phyloP scores from a whole-genome alignment of 331 rosid species.

The Phaseolus coccineus region DNA sequence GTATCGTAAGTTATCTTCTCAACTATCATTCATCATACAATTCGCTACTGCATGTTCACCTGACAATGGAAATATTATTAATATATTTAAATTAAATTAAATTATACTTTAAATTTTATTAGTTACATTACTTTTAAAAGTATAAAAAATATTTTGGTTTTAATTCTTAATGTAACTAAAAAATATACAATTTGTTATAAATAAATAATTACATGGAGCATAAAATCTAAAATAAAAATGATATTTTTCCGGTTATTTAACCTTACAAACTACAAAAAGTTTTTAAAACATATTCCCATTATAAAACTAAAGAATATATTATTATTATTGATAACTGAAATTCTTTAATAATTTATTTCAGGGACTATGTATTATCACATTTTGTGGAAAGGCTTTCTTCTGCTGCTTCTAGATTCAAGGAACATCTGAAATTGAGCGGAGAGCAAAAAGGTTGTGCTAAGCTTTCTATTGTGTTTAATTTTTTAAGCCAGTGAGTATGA shows the following conservation, averaged over 20 bases:
- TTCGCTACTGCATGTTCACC: background rate
- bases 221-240: background rate
- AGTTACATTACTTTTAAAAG: background rate
- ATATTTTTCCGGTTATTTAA: too few relatives aligned
- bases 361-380: constrained; percentile 29
- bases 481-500: background rate
- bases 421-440: background rate
- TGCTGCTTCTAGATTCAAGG: background rate
- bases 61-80: background rate
- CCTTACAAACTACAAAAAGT: background rate
- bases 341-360: constrained; percentile 15
- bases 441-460: constrained; percentile 34
- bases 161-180: background rate
- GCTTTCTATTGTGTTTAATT: constrained; percentile 3
- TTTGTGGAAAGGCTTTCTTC: constrained; percentile 12
- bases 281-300: background rate
- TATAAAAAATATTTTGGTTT: background rate
- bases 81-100: background rate
- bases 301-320: background rate
- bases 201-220: background rate
- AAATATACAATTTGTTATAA: background rate
- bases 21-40: too few relatives aligned
- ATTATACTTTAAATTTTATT: background rate
- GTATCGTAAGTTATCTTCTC: constrained; percentile 30
- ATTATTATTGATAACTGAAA: background rate